Evolutionary conservation across 176 grass and related monocot genomes (phyloP), one percentile per base, ranked within the genome.

Genomic region (Eremochloa ophiuroides): DNA sequence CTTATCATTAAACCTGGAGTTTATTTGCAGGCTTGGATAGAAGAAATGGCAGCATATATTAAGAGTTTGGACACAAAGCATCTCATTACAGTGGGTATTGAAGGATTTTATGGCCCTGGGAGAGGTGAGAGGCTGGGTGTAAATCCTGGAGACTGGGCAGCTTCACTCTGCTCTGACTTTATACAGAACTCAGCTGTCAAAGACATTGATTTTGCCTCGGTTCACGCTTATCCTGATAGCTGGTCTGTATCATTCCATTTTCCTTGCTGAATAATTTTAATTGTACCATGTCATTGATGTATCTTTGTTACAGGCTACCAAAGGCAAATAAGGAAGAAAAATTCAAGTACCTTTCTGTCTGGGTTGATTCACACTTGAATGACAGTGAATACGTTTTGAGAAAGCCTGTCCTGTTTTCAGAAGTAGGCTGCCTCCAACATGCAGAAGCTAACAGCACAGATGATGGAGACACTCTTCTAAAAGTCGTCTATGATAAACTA

Each of bases 201-300:
- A 69, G 69, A 91, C 48, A 93, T 98, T 51, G 95, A 98, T 94
- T 98, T 98, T 71, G 90, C 90, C 55, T 98, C 95, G 5, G 92
- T 93, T 63, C 95, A 98, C 88, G 88, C 92, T 43, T 98, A 98
- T 83, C 95, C 95, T 41, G 95, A 98, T 84, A 98, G 86, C 62
- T 98, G 95, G 78, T 82, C 60, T 80, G 77, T 35, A 80, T 83
- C 9, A 38, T 60, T 62, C 1, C 6, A 71, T 26, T 79, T 23
- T 69, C 78, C 51, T 40, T 15, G 28, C 8, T 11, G 5, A 22
- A 76, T n/a, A 40, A 20, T 43, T 41, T 47, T 37, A 14, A 64
- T 14, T 70, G 13, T 76, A 39, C 23, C 33, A 59, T 48, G 12
- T 71, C 10, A 65, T 55, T 86, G 12, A 84, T 50, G n/a, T 34